A percentile compares a stretch with the other conserved stretches of the same genome.
phyloP scores from a whole-genome alignment of 225 moss, liverwort and hornwort species.

The Marchantia paleacea region DNA sequence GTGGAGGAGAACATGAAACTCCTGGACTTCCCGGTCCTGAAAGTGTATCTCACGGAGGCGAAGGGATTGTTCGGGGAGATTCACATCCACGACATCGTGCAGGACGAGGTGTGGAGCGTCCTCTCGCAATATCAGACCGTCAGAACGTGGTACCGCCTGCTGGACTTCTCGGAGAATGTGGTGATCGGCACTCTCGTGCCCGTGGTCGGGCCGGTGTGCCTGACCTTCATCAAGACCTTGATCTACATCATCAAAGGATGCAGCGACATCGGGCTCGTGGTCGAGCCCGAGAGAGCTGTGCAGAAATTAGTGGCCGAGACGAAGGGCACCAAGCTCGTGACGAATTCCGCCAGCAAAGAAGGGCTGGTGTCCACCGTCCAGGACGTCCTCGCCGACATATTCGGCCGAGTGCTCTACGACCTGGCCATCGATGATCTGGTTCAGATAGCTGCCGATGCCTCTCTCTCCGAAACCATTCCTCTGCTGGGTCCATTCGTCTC shows the following conservation, averaged over 20 bases:
- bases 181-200: slow-evolving; percentile 23
- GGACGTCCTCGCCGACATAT: slow-evolving; percentile 22
- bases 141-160: slow-evolving; percentile 18
- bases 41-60: slow-evolving; percentile 21
- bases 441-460: slow-evolving; percentile 12
- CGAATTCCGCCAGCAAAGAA: slow-evolving; percentile 17
- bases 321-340: slow-evolving; percentile 5
- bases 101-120: slow-evolving; percentile 11
- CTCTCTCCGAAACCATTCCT: slow-evolving; percentile 20
- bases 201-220: slow-evolving; percentile 21
- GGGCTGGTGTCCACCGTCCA: slow-evolving; percentile 16
- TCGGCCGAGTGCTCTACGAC: slow-evolving; percentile 13
- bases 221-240: slow-evolving; percentile 24
- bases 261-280: slow-evolving; percentile 25
- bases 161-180: slow-evolving; percentile 24
- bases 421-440: slow-evolving; percentile 31
- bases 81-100: slow-evolving; percentile 19
- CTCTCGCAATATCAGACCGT: slow-evolving; percentile 20
- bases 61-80: slow-evolving; percentile 22
- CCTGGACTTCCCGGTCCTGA: slow-evolving; percentile 24
- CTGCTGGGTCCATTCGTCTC: slow-evolving; percentile 28
- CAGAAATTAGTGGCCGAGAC: slow-evolving; percentile 8
- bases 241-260: slow-evolving; percentile 28
- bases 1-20: slow-evolving; percentile 7
- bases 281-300: slow-evolving; percentile 26